These are phyloP conservation scores for Verticillium albo-atrum DNA, from an alignment of 2,329 filamentous ascomycete species.

Conservation along the genomic window DNA sequence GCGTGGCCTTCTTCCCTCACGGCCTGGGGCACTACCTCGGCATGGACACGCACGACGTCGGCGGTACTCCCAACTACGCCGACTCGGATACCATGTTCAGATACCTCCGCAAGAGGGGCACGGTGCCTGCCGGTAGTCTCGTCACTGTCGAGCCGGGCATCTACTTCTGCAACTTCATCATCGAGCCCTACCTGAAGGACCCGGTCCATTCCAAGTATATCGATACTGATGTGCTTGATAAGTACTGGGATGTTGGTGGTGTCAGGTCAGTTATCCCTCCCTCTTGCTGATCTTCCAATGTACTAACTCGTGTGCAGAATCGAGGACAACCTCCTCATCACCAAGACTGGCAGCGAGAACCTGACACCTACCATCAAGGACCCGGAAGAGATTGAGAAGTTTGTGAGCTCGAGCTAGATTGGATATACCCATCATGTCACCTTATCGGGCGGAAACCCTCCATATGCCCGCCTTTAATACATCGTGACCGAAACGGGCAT, in stretches of 20 bases:
- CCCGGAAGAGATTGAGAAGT: slow-evolving; percentile 54
- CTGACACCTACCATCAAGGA: slow-evolving; percentile 69
- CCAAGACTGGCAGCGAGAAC: slow-evolving; percentile 64
- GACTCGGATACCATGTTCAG: slow-evolving; percentile 82
- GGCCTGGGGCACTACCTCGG: slow-evolving; percentile 88
- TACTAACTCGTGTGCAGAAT: slow-evolving; percentile 31
- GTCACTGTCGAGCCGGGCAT: slow-evolving; percentile 94
- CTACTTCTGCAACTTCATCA: slow-evolving; percentile 89
- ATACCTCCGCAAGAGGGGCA: slow-evolving; percentile 76
- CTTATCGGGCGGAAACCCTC: not conserved
- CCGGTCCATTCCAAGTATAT: slow-evolving; percentile 73
- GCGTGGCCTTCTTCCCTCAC: slow-evolving; percentile 86
- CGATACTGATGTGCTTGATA: slow-evolving; percentile 64
- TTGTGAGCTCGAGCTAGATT: slow-evolving; percentile 20
- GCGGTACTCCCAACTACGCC: slow-evolving; percentile 70
- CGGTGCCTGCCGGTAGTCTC: slow-evolving; percentile 69
- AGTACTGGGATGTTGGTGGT: slow-evolving; percentile 79
- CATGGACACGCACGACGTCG: slow-evolving; percentile 88
- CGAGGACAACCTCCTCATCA: slow-evolving; percentile 71
- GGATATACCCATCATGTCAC: not conserved
- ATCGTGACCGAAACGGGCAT: not conserved
- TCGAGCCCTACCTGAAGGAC: slow-evolving; percentile 72
- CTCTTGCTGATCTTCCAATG: not conserved
- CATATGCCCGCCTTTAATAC: not conserved
- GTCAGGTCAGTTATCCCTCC: slow-evolving; percentile 47